Evolutionary conservation across 2,329 filamentous ascomycete species (phyloP).

Genomic region (Colletotrichum limetticola): DNA sequence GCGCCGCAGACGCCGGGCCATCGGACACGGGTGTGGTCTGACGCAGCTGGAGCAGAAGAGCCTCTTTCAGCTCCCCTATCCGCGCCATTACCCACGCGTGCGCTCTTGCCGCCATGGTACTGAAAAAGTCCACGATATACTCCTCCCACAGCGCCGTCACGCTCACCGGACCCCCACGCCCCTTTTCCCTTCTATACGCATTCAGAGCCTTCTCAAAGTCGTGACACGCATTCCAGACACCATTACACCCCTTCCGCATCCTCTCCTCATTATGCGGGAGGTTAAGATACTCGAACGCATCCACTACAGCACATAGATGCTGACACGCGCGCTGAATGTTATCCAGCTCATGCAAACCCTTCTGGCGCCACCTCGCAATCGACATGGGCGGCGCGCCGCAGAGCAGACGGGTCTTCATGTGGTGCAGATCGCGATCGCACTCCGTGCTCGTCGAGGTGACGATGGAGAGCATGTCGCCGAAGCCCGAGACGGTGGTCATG

Average conservation of each 20-base stretch:
- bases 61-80: slow-evolving; percentile 9
- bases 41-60: background rate
- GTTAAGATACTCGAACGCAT: slow-evolving; percentile 21
- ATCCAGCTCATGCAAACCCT: background rate
- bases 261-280: slow-evolving; percentile 12
- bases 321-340: slow-evolving; percentile 16
- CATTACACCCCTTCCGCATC: slow-evolving; percentile 10
- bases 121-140: slow-evolving; percentile 13
- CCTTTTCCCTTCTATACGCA: background rate
- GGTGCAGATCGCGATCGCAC: slow-evolving; percentile 19
- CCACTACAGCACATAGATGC: slow-evolving; percentile 1
- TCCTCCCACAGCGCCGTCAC: slow-evolving; percentile 24
- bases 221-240: background rate
- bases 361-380: background rate
- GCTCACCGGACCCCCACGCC: background rate
- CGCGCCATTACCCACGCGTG: slow-evolving; percentile 11
- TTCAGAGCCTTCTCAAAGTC: slow-evolving; percentile 14
- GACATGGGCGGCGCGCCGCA: slow-evolving; percentile 18
- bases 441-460: slow-evolving; percentile 8
- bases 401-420: slow-evolving; percentile 12
- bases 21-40: background rate
- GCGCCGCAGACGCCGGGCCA: background rate
- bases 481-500: slow-evolving; percentile 1
- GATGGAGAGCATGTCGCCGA: background rate
- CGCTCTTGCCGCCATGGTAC: background rate